phyloP scores from a whole-genome alignment of 2,329 filamentous ascomycete species.

The Pestalotiopsis sp. region DNA sequence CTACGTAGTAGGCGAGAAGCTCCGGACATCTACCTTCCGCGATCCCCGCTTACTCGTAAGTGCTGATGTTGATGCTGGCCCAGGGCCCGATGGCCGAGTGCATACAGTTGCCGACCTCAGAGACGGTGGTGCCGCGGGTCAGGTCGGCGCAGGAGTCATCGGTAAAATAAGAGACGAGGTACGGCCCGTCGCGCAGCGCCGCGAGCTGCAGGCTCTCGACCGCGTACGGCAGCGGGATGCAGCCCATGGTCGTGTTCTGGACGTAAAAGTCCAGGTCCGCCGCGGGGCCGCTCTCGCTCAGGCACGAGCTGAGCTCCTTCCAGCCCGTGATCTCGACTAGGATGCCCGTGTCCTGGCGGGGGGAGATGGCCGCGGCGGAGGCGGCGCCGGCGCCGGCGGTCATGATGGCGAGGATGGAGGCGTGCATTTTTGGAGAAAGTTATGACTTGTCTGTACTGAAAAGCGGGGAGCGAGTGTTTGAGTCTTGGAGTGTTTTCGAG shows the following conservation, averaged over 20 bases:
- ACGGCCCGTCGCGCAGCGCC: not conserved
- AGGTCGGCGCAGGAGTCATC: not conserved
- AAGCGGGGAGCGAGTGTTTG: not conserved
- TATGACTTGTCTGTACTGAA: not conserved
- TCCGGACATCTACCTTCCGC: not conserved
- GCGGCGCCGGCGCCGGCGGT: not conserved
- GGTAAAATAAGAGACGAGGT: slow-evolving; percentile 6
- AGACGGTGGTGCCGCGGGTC: slow-evolving; percentile 2
- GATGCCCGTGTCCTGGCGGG: not conserved
- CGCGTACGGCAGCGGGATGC: not conserved
- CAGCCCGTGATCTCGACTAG: not conserved
- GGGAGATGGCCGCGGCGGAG: not conserved
- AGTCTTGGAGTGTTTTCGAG: not conserved
- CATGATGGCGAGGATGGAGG: not conserved
- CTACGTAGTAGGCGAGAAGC: too few relatives aligned
- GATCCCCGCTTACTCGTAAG: not conserved
- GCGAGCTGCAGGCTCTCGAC: not conserved
- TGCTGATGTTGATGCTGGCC: not conserved
- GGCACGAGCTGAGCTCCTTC: not conserved
- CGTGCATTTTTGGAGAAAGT: not conserved
- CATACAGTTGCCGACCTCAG: not conserved
- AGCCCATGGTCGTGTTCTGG: not conserved
- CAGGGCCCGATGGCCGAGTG: not conserved
- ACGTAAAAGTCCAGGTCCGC: not conserved
- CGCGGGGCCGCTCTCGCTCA: not conserved